These are phyloP conservation scores for Ambrosia trifida DNA, from an alignment of 129 eudicot genomes.

Conservation along the genomic window DNA sequence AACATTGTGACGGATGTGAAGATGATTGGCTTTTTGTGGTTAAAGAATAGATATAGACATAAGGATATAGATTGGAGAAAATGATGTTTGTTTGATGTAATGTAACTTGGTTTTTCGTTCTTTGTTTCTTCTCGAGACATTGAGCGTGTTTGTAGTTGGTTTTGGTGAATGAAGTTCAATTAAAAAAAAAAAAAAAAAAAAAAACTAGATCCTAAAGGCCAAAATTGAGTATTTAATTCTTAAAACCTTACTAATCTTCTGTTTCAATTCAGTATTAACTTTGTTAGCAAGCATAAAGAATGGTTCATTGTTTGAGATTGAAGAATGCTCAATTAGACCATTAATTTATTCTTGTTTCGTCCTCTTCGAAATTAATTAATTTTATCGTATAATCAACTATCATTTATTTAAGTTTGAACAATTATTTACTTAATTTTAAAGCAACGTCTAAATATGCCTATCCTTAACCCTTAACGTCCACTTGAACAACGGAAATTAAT, in stretches of 20 bases:
- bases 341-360: neutral
- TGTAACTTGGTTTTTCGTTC: too few relatives aligned
- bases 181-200: too few relatives aligned
- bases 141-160: too few relatives aligned
- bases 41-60: too few relatives aligned
- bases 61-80: too few relatives aligned
- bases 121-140: too few relatives aligned
- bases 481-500: too few relatives aligned
- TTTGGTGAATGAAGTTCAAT: too few relatives aligned
- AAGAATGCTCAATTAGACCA: neutral
- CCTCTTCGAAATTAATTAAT: neutral
- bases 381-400: too few relatives aligned
- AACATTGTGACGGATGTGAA: too few relatives aligned
- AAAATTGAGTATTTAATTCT: neutral
- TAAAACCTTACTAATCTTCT: neutral
- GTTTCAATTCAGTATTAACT: neutral
- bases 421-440: neutral
- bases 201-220: neutral
- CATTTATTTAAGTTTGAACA: neutral
- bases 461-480: neutral
- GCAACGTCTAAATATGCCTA: neutral
- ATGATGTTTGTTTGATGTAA: too few relatives aligned
- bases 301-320: constrained; percentile 16
- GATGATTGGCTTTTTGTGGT: too few relatives aligned
- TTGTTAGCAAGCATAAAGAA: constrained; percentile 13